Conservation (phyloP, 2,329 filamentous ascomycete genomes). For the Amauroascus niger region DNA sequence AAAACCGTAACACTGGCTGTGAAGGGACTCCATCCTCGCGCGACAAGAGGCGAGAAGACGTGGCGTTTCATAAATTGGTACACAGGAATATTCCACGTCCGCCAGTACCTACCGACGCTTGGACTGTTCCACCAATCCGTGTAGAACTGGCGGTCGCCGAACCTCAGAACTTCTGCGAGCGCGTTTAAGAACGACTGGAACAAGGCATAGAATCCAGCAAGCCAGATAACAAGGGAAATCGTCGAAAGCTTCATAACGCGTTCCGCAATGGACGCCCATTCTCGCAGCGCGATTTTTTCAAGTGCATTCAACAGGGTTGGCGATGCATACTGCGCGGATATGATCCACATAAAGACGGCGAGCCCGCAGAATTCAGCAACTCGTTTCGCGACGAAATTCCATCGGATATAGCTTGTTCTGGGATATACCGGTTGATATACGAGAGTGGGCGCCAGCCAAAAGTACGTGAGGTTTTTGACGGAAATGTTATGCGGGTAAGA, state of each 20-base stretch:
- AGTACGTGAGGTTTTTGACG: conserved; percentile 77
- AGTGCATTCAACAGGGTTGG: conserved; percentile 84
- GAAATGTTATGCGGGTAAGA: conserved; percentile 91
- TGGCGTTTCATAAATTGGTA: conserved; percentile 95
- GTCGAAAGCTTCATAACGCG: conserved; percentile 90
- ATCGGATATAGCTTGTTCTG: conserved; percentile 68
- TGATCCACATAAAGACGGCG: conserved; percentile 87
- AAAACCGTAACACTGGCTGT: conserved; percentile 75
- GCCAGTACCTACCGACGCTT: conserved; percentile 81
- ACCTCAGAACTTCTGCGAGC: conserved; percentile 77
- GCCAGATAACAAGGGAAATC: conserved; percentile 91
- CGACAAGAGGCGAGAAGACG: conserved; percentile 78
- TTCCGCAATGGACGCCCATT: conserved; percentile 74
- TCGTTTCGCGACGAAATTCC: conserved; percentile 79
- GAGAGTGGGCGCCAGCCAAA: conserved; percentile 95
- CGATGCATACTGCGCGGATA: conserved; percentile 85
- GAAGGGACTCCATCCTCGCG: conserved; percentile 64
- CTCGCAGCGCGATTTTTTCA: conserved; percentile 70
- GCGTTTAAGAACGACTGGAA: conserved; percentile 92
- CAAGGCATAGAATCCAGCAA: conserved; percentile 91
- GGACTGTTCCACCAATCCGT: conserved; percentile 96
- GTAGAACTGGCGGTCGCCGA: conserved; percentile 91
- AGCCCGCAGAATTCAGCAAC: conserved; percentile 66
- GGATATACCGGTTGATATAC: conserved; percentile 97
- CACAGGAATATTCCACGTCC: conserved; percentile 95